These are phyloP conservation scores for Geosmithia flava DNA, from an alignment of 2,329 filamentous ascomycete genomes.

Conservation along the genomic window DNA sequence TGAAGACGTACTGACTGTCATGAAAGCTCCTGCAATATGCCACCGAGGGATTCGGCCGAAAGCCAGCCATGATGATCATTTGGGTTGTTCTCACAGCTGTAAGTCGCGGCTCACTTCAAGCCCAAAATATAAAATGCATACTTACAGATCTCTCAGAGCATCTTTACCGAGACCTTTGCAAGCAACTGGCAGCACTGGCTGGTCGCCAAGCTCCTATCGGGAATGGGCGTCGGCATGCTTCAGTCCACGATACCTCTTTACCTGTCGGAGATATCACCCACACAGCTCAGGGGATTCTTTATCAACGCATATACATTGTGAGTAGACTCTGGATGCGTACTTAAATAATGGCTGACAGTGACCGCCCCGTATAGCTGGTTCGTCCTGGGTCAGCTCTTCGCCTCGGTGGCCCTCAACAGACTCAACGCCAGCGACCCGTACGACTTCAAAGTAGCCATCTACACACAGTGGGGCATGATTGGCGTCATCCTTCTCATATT, in stretches of 20 bases:
- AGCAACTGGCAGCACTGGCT: conserved; percentile 24
- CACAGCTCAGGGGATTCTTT: conserved; percentile 21
- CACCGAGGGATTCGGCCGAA: conserved; percentile 21
- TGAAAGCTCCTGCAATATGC: conserved; percentile 17
- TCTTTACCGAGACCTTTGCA: conserved; percentile 11
- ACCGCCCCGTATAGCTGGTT: conserved; percentile 20
- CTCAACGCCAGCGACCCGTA: conserved; percentile 16
- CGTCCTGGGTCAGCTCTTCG: conserved; percentile 26
- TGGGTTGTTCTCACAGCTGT: conserved; percentile 18
- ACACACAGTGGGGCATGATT: conserved; percentile 30
- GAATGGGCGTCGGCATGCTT: conserved; percentile 26
- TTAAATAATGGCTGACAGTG: background rate
- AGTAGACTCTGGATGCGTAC: conserved; percentile 3
- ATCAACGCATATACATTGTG: conserved; percentile 26
- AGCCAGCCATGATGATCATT: conserved; percentile 19
- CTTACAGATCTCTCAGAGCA: conserved; percentile 12
- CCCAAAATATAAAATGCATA: background rate
- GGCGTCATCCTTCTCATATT: conserved; percentile 22
- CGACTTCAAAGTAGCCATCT: conserved; percentile 23
- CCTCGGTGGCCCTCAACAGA: conserved; percentile 24
- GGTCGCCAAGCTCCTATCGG: conserved; percentile 14
- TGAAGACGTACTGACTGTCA: background rate
- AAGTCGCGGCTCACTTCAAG: background rate
- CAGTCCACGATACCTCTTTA: conserved; percentile 26
- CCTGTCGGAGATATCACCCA: conserved; percentile 24